These are phyloP conservation scores for Lachancea quebecensis DNA, from an alignment of 805 yeast genomes.

Conservation along the genomic window DNA sequence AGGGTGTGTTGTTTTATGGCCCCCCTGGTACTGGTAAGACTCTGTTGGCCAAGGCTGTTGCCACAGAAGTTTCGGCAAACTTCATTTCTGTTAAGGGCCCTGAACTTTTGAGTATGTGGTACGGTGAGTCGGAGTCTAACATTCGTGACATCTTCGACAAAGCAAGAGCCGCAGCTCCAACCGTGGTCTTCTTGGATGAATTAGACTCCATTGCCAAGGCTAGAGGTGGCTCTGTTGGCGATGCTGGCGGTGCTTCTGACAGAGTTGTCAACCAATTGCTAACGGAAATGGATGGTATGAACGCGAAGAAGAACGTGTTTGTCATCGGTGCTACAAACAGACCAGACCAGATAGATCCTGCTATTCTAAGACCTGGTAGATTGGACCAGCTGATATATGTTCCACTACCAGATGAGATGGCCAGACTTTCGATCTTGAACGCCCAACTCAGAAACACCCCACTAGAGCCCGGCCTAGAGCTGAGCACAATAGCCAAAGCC, in stretches of 20 bases:
- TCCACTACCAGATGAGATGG: constrained; percentile 94
- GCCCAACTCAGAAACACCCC: constrained; percentile 99
- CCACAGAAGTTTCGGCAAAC: constrained; percentile 97
- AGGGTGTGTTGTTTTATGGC: constrained; percentile 97
- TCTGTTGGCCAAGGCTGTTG: constrained; percentile 95
- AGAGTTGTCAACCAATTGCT: constrained; percentile 92
- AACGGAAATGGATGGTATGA: constrained; percentile 99
- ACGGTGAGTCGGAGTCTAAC: constrained; percentile 96
- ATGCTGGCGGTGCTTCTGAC: constrained; percentile 96
- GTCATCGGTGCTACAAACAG: constrained; percentile 99
- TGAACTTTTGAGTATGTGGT: constrained; percentile 96
- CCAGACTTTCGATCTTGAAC: constrained; percentile 83
- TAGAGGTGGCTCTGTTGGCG: constrained; percentile 86
- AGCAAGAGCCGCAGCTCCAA: constrained; percentile 99
- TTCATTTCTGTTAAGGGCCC: constrained; percentile 97
- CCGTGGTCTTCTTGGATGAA: constrained; percentile 97
- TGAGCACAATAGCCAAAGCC: constrained; percentile 80
- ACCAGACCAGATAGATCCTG: constrained; percentile 99
- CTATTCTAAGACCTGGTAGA: constrained; percentile 97
- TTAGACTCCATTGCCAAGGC: constrained; percentile 96
- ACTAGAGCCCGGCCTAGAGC: constrained; percentile 91
- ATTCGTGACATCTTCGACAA: constrained; percentile 97
- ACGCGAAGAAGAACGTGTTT: constrained; percentile 96
- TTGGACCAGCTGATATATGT: constrained; percentile 97
- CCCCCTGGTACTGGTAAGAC: constrained; percentile 99